phyloP scores from a whole-genome alignment of 75 land plant species.

The Isoetes taiwanensis region DNA sequence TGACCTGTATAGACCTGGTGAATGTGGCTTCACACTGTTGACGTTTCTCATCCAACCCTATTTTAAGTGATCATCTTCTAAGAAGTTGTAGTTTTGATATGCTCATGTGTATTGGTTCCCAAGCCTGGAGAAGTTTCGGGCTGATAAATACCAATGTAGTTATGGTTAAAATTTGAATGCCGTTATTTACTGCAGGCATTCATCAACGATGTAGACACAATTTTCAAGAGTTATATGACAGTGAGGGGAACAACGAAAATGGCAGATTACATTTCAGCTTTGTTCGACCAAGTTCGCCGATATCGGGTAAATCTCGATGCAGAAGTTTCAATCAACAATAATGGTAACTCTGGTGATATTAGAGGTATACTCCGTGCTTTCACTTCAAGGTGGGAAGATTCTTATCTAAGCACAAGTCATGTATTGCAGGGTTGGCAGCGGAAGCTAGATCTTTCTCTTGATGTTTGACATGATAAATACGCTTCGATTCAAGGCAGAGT shows the following conservation, averaged over 20 bases:
- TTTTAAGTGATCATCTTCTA: no score
- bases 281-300: constrained; percentile 26
- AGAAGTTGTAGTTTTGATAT: neutral
- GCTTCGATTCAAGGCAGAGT: constrained; percentile 17
- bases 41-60: no score
- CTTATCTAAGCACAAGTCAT: neutral
- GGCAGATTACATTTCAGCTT: constrained; percentile 29
- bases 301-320: constrained; percentile 29
- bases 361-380: constrained; percentile 24
- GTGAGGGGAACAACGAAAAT: constrained; percentile 26
- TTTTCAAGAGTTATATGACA: constrained; percentile 25
- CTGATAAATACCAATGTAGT: neutral
- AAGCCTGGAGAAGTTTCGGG: neutral
- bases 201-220: constrained; percentile 21
- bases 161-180: neutral
- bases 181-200: constrained; percentile 14
- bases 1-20: no score
- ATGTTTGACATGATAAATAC: constrained; percentile 19
- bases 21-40: no score
- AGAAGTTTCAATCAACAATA: constrained; percentile 31
- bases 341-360: constrained; percentile 26
- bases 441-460: constrained; percentile 25
- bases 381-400: no score
- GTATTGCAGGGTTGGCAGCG: constrained; percentile 32
- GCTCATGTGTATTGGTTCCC: neutral